Evolutionary conservation across 179 eudicot genomes (phyloP), one percentile per base, ranked within the genome.

Genomic region (Patellifolia procumbens): DNA sequence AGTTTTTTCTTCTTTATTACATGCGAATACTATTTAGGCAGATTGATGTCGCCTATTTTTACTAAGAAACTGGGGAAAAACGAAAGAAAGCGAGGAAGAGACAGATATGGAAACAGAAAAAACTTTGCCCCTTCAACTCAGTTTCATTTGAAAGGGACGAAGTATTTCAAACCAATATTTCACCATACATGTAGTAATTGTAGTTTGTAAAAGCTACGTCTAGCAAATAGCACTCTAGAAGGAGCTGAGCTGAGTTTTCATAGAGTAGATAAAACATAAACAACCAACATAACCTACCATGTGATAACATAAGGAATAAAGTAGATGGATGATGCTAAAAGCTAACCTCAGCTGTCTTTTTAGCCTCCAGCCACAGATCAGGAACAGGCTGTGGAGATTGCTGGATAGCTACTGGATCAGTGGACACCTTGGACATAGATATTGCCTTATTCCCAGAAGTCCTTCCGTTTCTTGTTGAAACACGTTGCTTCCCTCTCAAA

Each of bases 361-460:
- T 94, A 62, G 92, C 98, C 80, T 94, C 98, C 75, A 85, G 82
- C 80, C 97, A 80, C 52, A 94, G 85, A 85, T 94, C 83, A 63
- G 96, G 96, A 85, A 87, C 77, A 71, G 78, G 59, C 77, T 72
- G 89, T 28, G 83, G 52, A 24, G 39, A 46, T 48, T 81, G 88
- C 43, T 60, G 86, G 53, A 76, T 81, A 68, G 74, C 58, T 45
- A 56, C 75, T 71, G 76, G 66, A 51, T 76, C 73, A 75, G 73
- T 70, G 61, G 81, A 65, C 39, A 53, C 53, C 45, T 78, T 77
- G 19, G 69, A 75, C 45, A 8, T 48, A 56, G 71, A 74, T 39
- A 67, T 17, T 17, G 51, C 82, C 61, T 79, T 82, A 29, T 35
- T 75, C 53, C 79, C 75, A 63, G 60, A 76, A 79, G 76, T 58